Evolutionary conservation across 139 green algal species (phyloP).

Genomic region (Chlamydomonas urium): DNA sequence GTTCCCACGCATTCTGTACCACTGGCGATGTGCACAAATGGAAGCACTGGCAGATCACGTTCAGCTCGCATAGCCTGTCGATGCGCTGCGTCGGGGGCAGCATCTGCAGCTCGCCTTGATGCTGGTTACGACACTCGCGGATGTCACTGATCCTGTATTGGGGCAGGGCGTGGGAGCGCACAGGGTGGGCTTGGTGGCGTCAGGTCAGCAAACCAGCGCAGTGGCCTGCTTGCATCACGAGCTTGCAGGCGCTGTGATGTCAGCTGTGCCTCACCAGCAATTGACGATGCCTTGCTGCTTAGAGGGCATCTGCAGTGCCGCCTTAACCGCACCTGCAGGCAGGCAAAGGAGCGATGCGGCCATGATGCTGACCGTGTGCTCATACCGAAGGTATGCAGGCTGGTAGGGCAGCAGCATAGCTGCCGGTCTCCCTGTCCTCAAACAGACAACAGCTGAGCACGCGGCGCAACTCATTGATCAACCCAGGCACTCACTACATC

Average conservation of each 20-base stretch:
- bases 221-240: too few relatives aligned
- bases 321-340: slow-evolving; percentile 28
- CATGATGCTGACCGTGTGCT: too few relatives aligned
- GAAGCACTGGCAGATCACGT: slow-evolving; percentile 69
- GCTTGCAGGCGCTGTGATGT: too few relatives aligned
- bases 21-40: slow-evolving; percentile 68
- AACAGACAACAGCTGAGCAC: too few relatives aligned
- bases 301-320: slow-evolving; percentile 52
- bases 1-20: slow-evolving; percentile 72
- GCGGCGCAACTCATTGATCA: too few relatives aligned
- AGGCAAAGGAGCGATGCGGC: too few relatives aligned
- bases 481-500: slow-evolving; percentile 52
- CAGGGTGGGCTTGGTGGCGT: too few relatives aligned
- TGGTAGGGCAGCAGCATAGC: too few relatives aligned
- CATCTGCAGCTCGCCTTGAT: slow-evolving; percentile 85
- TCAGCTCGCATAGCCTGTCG: slow-evolving; percentile 58
- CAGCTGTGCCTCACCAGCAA: slow-evolving; percentile 67
- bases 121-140: slow-evolving; percentile 46
- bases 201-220: too few relatives aligned
- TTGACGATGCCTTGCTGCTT: slow-evolving; percentile 65
- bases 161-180: too few relatives aligned
- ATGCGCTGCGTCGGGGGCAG: slow-evolving; percentile 14
- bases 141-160: slow-evolving; percentile 42
- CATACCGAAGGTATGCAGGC: too few relatives aligned
- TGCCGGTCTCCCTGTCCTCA: too few relatives aligned